These are phyloP conservation scores for Sugiyamaella paludigena DNA, from an alignment of 1,139 yeast species.

Conservation along the genomic window DNA sequence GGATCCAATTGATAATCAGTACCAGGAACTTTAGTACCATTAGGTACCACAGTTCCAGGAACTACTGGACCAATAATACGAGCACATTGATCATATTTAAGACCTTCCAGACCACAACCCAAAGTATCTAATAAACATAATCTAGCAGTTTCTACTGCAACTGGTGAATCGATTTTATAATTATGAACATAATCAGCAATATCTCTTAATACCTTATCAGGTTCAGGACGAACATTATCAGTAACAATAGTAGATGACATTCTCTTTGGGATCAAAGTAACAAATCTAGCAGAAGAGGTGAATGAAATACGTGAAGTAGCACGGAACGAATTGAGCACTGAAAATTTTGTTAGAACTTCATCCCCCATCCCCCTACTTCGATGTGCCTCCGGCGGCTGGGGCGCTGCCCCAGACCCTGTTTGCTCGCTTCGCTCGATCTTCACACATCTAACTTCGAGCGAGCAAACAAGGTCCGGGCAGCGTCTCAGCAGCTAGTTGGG, in stretches of 20 bases:
- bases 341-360: not conserved
- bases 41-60: constrained; percentile 53
- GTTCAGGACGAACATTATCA: constrained; percentile 48
- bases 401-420: no score
- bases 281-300: not conserved
- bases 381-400: no score
- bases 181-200: constrained; percentile 53
- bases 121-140: constrained; percentile 54
- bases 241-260: constrained; percentile 37
- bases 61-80: constrained; percentile 53
- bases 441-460: no score
- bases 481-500: no score
- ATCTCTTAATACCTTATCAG: constrained; percentile 49
- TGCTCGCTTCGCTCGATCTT: no score
- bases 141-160: constrained; percentile 54
- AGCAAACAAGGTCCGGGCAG: no score
- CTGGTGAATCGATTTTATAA: constrained; percentile 45
- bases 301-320: constrained; percentile 1
- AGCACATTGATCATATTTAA: constrained; percentile 51
- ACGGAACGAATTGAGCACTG: constrained; percentile 9
- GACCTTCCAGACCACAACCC: constrained; percentile 61
- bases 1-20: constrained; percentile 53
- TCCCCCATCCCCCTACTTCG: no score
- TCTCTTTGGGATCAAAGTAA: constrained; percentile 4
- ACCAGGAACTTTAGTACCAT: constrained; percentile 54